These are phyloP conservation scores for Pseudozyma hubeiensis DNA, from an alignment of 1,284 basidiomycete species.

Conservation along the genomic window DNA sequence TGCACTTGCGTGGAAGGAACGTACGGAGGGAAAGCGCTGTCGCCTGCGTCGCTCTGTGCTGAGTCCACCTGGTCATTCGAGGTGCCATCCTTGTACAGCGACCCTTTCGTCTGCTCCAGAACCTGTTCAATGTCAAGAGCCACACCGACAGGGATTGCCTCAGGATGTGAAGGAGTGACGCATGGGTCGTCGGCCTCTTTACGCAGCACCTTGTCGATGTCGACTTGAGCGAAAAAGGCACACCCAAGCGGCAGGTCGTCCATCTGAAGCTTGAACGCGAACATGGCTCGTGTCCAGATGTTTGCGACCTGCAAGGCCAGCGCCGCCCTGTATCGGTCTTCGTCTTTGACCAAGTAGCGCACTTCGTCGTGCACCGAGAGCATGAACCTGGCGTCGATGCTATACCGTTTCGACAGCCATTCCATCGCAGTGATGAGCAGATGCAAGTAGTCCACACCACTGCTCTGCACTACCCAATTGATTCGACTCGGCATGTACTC, in stretches of 20 bases:
- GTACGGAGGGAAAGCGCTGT: conserved; percentile 42
- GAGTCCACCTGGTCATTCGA: not conserved
- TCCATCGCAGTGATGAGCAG: conserved; percentile 96
- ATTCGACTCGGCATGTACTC: conserved; percentile 96
- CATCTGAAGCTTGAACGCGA: conserved; percentile 93
- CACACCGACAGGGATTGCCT: conserved; percentile 84
- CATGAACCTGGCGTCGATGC: conserved; percentile 90
- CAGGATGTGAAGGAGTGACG: conserved; percentile 90
- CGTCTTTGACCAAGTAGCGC: conserved; percentile 88
- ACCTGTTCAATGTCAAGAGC: conserved; percentile 80
- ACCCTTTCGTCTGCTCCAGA: conserved; percentile 71
- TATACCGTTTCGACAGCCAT: conserved; percentile 82
- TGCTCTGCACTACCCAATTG: conserved; percentile 99
- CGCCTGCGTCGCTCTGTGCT: not conserved
- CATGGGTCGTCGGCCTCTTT: conserved; percentile 98
- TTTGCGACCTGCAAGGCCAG: conserved; percentile 97
- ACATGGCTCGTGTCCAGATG: conserved; percentile 91
- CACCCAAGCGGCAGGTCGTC: conserved; percentile 88
- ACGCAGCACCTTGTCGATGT: conserved; percentile 88
- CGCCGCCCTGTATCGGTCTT: conserved; percentile 86
- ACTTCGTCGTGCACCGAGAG: conserved; percentile 98
- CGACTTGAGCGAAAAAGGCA: conserved; percentile 97
- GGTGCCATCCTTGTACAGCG: conserved; percentile 43
- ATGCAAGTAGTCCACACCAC: conserved; percentile 97
- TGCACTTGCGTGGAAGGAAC: conserved; percentile 55